These are phyloP conservation scores for Wickerhamomyces alni DNA, from an alignment of 805 yeast species.

Conservation along the genomic window DNA sequence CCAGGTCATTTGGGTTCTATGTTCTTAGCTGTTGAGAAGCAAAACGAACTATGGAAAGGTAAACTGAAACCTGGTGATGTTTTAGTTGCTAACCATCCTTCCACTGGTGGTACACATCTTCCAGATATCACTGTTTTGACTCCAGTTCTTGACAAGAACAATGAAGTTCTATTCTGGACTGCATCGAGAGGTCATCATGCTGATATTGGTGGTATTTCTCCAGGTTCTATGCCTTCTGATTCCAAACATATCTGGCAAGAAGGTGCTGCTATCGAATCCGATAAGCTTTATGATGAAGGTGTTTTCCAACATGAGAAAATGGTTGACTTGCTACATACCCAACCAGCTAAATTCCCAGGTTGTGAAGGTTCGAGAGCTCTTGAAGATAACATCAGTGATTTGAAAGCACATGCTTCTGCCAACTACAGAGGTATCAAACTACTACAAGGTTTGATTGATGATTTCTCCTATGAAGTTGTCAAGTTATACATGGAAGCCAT, in stretches of 20 bases:
- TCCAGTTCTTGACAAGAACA: slow-evolving; percentile 72
- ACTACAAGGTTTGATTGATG: slow-evolving; percentile 51
- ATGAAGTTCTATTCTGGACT: slow-evolving; percentile 68
- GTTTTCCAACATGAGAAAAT: slow-evolving; percentile 70
- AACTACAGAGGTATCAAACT: slow-evolving; percentile 78
- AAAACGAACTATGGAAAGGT: slow-evolving; percentile 61
- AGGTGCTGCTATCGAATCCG: slow-evolving; percentile 84
- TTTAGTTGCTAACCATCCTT: slow-evolving; percentile 73
- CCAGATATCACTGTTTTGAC: slow-evolving; percentile 92
- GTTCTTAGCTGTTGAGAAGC: slow-evolving; percentile 72
- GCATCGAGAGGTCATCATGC: slow-evolving; percentile 97
- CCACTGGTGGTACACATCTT: slow-evolving; percentile 79
- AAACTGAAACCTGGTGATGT: slow-evolving; percentile 70
- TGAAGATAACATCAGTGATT: slow-evolving; percentile 76
- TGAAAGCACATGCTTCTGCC: slow-evolving; percentile 85
- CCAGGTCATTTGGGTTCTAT: slow-evolving; percentile 86
- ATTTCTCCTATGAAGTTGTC: slow-evolving; percentile 55
- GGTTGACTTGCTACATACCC: slow-evolving; percentile 51
- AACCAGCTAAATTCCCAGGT: slow-evolving; percentile 78
- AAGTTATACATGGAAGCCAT: slow-evolving; percentile 76
- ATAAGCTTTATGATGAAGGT: slow-evolving; percentile 65
- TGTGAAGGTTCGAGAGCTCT: slow-evolving; percentile 86
- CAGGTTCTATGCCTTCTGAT: slow-evolving; percentile 94
- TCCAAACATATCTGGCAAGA: slow-evolving; percentile 82
- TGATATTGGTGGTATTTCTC: slow-evolving; percentile 87